Base-by-base conservation (phyloP, 2,329 filamentous ascomycete species). In the Zasmidium cellare region DNA sequence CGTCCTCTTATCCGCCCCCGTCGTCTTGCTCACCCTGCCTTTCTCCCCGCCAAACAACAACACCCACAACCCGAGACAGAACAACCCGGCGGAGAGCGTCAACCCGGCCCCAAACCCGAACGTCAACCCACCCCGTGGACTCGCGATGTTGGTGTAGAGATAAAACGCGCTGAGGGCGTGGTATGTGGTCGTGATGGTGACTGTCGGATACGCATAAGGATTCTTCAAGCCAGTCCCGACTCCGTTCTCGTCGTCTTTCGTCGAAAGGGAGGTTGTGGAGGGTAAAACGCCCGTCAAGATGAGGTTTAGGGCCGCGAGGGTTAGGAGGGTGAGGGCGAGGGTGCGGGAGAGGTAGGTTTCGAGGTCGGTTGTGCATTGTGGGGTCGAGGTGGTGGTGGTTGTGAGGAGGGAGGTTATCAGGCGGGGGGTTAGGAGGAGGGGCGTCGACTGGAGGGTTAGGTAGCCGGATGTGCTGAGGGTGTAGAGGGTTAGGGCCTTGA, bases 311-410 rank as follows among this genome's bases (percentile, higher is more conserved):
- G 86, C 69, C 28, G 85, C 86, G 24, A 93, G 75, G 9, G 85
- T 77, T 20, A 92, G 77, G 46, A 91, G 81, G 25, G 85, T 77
- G 56, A 92, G 77, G 62, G 88, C 90, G 1, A 91, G 81, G 24
- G 82, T 84, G 45, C 89, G 87, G 52, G 85, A 85, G 72, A 92
- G 87, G 80, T 93, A 93, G 56, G 83, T 75, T 73, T 92, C 88
- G 28, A 91, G 78, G 22, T 76, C 86, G 82, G 74, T 55, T 81
- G 80, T 55, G n/a, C n/a, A n/a, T 81, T 75, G 82, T 78, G 59
- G 82, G 80, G 41, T 82, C 78, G 22, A 11, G 25, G 25, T 6
- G 5, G 25, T 28, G 62, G 83, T 51, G 81, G 80, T 2, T 82
- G 80, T 35, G 87, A 70, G 79, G 60, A 88, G 74, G 11, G 83